Evolutionary conservation across 768 basidiomycete species (phyloP).

Genomic region (Lactarius indigo): DNA sequence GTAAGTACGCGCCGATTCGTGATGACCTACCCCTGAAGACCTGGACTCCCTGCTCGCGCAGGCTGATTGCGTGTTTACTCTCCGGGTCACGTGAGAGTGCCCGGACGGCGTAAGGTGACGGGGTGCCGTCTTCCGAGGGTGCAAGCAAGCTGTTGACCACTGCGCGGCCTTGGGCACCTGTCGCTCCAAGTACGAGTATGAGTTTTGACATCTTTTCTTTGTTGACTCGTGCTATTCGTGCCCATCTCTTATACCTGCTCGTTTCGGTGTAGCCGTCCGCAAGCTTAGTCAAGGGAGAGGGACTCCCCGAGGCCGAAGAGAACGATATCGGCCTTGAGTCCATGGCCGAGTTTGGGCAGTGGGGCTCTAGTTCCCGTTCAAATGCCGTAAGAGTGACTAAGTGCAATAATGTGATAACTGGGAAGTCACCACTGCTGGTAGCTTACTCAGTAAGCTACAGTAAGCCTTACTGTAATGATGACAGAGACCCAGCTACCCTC

Average conservation of each 20-base stretch:
- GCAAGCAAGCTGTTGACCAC: slow-evolving; percentile 38
- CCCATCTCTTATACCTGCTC: background rate
- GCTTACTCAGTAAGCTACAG: too few relatives aligned
- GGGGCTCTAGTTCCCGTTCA: too few relatives aligned
- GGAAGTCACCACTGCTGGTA: too few relatives aligned
- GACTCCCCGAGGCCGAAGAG: background rate
- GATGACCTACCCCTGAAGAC: slow-evolving; percentile 33
- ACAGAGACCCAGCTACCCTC: too few relatives aligned
- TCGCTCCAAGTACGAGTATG: slow-evolving; percentile 44
- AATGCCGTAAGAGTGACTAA: too few relatives aligned
- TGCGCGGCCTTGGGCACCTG: slow-evolving; percentile 42
- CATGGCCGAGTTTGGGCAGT: too few relatives aligned
- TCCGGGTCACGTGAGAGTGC: slow-evolving; percentile 38
- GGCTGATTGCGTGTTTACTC: slow-evolving; percentile 33
- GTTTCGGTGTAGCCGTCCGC: background rate
- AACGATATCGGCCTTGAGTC: too few relatives aligned
- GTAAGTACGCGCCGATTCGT: background rate
- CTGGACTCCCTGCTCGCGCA: slow-evolving; percentile 37
- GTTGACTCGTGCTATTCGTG: background rate
- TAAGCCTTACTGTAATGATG: too few relatives aligned
- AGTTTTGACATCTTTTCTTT: slow-evolving; percentile 28
- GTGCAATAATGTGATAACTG: too few relatives aligned
- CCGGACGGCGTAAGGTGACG: slow-evolving; percentile 40
- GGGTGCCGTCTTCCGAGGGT: slow-evolving; percentile 33
- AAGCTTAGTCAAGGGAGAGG: background rate